A percentile compares a stretch with the other conserved stretches of the same genome.
Conservation (phyloP, 78 protist species). For the Diacronema lutheri region DNA sequence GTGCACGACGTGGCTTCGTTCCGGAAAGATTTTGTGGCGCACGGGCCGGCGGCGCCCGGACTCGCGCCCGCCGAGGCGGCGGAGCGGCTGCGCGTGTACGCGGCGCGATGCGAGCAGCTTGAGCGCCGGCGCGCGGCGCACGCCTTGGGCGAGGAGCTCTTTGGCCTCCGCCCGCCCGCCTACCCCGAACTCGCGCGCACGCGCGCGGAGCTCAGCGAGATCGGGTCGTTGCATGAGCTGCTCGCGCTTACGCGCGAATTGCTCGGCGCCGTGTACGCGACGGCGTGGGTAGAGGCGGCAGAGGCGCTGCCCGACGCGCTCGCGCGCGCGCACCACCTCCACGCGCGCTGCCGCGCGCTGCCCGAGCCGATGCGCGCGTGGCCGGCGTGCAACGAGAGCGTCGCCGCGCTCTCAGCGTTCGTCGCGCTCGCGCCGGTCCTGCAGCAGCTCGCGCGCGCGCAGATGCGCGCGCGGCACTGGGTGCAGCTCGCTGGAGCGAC, state of each 20-base stretch:
- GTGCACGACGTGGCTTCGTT: constrained; percentile 36
- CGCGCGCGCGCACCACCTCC: constrained; percentile 40
- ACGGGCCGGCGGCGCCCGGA: constrained; percentile 76
- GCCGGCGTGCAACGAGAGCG: constrained; percentile 71
- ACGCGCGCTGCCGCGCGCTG: constrained; percentile 38
- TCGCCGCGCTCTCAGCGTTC: constrained; percentile 68
- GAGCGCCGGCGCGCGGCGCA: constrained; percentile 62
- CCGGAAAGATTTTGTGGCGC: constrained; percentile 46
- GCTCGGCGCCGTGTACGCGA: constrained; percentile 55
- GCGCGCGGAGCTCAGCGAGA: constrained; percentile 61
- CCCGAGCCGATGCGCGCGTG: constrained; percentile 68
- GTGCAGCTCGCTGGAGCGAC: constrained; percentile 34
- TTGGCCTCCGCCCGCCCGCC: constrained; percentile 66
- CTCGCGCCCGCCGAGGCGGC: constrained; percentile 66
- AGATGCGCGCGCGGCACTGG: constrained; percentile 80
- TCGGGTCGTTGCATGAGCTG: constrained; percentile 64
- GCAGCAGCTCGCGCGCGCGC: constrained; percentile 32
- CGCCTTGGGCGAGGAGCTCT: constrained; percentile 78
- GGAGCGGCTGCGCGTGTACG: constrained; percentile 67
- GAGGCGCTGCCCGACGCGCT: constrained; percentile 42
- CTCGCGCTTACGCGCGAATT: constrained; percentile 48
- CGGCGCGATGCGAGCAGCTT: constrained; percentile 63
- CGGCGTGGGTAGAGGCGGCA: constrained; percentile 52
- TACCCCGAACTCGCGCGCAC: constrained; percentile 69
- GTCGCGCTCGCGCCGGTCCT: constrained; percentile 59